Conservation (phyloP, 2,329 filamentous ascomycete genomes). For the Aspergillus floridensis region DNA sequence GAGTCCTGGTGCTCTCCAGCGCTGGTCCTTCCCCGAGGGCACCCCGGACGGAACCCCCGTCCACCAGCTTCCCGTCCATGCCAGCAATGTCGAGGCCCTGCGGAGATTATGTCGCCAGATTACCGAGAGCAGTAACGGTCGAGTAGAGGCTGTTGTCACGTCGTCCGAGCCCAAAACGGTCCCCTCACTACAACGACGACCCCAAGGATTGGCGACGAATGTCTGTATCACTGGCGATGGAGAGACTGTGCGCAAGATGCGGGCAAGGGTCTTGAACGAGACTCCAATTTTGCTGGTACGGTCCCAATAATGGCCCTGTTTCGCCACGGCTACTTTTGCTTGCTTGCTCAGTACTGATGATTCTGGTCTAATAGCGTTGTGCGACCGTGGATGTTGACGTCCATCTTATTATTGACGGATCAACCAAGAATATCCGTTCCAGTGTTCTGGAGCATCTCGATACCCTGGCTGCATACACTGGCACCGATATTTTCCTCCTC, state of each 20-base stretch:
- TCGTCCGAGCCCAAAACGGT: conserved; percentile 74
- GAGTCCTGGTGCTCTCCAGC: conserved; percentile 78
- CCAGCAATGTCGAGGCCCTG: conserved; percentile 77
- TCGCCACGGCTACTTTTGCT: conserved; percentile 21
- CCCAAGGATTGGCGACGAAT: conserved; percentile 69
- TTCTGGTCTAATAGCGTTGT: conserved; percentile 63
- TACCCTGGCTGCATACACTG: conserved; percentile 80
- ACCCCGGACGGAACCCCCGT: conserved; percentile 80
- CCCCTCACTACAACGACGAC: conserved; percentile 46
- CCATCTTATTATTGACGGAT: conserved; percentile 78
- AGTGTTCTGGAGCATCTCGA: conserved; percentile 82
- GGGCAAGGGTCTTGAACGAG: conserved; percentile 85
- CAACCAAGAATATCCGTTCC: conserved; percentile 65
- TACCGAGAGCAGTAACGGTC: conserved; percentile 63
- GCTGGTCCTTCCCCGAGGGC: conserved; percentile 91
- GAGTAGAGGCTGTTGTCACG: conserved; percentile 80
- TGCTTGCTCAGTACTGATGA: conserved; percentile 9
- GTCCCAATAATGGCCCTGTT: conserved; percentile 5
- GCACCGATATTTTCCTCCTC: conserved; percentile 93
- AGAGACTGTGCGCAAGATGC: conserved; percentile 83
- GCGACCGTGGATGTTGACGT: conserved; percentile 92
- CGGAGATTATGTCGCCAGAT: conserved; percentile 78
- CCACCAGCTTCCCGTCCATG: conserved; percentile 88
- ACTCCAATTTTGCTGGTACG: conserved; percentile 89
- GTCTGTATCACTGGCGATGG: conserved; percentile 86